Conservation (phyloP, 371 early-diverging fungal species). For the Polyrhizophydium stewartii region DNA sequence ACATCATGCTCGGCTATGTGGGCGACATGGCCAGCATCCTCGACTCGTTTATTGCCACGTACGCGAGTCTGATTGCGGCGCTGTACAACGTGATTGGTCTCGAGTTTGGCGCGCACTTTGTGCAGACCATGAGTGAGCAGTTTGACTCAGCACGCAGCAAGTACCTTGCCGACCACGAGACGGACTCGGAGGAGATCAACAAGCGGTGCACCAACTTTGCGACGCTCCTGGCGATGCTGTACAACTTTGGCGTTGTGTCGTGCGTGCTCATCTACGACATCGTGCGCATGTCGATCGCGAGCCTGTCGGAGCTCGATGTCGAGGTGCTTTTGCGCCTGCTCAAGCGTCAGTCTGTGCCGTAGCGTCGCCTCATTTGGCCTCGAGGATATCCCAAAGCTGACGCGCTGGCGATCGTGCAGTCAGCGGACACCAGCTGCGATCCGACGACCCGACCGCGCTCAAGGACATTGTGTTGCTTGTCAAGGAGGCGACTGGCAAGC, state of each 20-base stretch:
- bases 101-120: slow-evolving; percentile 84
- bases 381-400: slow-evolving; percentile 4
- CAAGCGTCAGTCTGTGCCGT: slow-evolving; percentile 47
- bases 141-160: slow-evolving; percentile 53
- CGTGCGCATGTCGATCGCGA: slow-evolving; percentile 60
- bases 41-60: slow-evolving; percentile 84
- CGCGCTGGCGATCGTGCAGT: slow-evolving; percentile 32
- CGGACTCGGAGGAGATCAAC: slow-evolving; percentile 27
- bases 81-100: slow-evolving; percentile 77
- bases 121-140: slow-evolving; percentile 77
- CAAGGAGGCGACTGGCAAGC: slow-evolving; percentile 53
- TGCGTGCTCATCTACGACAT: slow-evolving; percentile 84
- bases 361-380: neutral
- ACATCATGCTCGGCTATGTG: slow-evolving; percentile 68
- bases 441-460: slow-evolving; percentile 86
- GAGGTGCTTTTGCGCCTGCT: slow-evolving; percentile 84
- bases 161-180: slow-evolving; percentile 32
- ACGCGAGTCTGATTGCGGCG: slow-evolving; percentile 80
- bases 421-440: slow-evolving; percentile 80
- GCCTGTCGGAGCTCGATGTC: slow-evolving; percentile 75
- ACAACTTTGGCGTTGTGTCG: slow-evolving; percentile 84
- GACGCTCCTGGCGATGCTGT: slow-evolving; percentile 76
- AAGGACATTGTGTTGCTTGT: slow-evolving; percentile 79
- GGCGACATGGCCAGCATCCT: slow-evolving; percentile 75
- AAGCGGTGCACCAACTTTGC: slow-evolving; percentile 76